phyloP scores from a whole-genome alignment of 345 rosid species.

The Eucalyptus marginata region DNA sequence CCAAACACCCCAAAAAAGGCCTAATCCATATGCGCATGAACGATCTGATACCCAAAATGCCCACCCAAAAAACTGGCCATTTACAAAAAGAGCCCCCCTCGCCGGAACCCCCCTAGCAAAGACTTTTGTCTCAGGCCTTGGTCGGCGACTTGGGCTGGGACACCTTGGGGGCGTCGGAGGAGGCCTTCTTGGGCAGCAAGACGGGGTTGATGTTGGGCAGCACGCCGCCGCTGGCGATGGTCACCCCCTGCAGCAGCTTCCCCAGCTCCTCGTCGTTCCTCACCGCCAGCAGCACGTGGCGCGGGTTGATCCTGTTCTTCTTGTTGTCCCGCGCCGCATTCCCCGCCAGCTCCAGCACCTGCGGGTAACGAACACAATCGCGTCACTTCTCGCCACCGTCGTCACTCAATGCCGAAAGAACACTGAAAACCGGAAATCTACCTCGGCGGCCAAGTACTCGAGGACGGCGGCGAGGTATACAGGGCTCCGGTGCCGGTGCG shows the following conservation, averaged over 20 bases:
- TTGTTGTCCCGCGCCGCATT: constrained; percentile 3
- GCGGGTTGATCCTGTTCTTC: background rate
- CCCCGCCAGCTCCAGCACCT: constrained; percentile 3
- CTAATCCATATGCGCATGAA: background rate
- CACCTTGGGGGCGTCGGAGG: constrained; percentile 17
- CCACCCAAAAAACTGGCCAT: background rate
- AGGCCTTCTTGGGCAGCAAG: constrained; percentile 47
- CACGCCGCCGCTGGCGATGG: constrained; percentile 27
- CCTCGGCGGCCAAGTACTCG: constrained; percentile 84
- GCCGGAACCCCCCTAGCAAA: background rate
- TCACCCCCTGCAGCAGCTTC: background rate
- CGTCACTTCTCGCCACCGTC: background rate
- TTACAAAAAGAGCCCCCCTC: background rate
- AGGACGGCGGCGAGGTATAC: constrained; percentile 71
- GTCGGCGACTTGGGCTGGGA: constrained; percentile 36
- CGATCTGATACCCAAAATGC: background rate
- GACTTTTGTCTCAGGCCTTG: constrained; percentile 1
- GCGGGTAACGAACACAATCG: background rate
- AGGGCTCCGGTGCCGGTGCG: constrained; percentile 65
- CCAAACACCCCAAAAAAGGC: background rate
- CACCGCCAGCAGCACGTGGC: background rate
- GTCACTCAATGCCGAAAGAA: background rate
- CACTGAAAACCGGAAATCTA: background rate
- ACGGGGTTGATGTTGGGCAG: constrained; percentile 55
- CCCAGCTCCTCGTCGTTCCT: constrained; percentile 1